These are phyloP conservation scores for Pichia thaimueangensis DNA, from an alignment of 805 yeast genomes.

Conservation along the genomic window DNA sequence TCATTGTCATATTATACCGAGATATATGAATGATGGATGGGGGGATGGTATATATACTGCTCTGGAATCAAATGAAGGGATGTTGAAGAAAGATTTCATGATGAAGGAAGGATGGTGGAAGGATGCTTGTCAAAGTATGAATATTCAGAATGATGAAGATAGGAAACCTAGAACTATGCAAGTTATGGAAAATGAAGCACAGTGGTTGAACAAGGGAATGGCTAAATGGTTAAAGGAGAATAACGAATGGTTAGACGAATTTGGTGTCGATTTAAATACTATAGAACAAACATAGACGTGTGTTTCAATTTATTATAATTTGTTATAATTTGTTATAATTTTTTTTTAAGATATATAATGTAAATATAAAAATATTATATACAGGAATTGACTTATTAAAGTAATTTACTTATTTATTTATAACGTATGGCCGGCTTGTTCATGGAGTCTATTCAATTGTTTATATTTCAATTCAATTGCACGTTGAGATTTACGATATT, in stretches of 20 bases:
- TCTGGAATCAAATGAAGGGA: constrained; percentile 52
- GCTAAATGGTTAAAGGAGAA: constrained; percentile 20
- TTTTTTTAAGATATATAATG: too few species aligned
- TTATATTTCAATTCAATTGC: constrained; percentile 14
- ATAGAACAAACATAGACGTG: not conserved
- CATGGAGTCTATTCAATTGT: constrained; percentile 24
- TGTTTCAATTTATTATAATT: too few species aligned
- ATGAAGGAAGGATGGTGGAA: constrained; percentile 25
- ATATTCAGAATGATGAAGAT: constrained; percentile 41
- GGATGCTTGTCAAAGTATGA: constrained; percentile 23
- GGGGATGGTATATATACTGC: constrained; percentile 72
- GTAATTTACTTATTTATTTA: not conserved
- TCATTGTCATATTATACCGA: constrained; percentile 90
- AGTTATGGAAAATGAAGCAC: constrained; percentile 70
- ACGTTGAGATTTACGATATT: constrained; percentile 18
- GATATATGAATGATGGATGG: constrained; percentile 50
- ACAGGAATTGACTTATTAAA: not conserved
- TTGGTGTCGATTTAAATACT: not conserved
- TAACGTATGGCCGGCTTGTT: constrained; percentile 5
- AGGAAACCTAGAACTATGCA: constrained; percentile 53
- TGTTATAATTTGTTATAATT: too few species aligned
- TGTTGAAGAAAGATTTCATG: constrained; percentile 28
- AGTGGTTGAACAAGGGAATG: constrained; percentile 40
- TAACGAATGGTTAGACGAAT: constrained; percentile 3
- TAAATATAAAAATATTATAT: constrained; percentile 2